Percentiles rank a stretch among this genome's conserved stretches.
Conservation (phyloP, 2,329 filamentous ascomycete species). For the Exserohilum turcica region DNA sequence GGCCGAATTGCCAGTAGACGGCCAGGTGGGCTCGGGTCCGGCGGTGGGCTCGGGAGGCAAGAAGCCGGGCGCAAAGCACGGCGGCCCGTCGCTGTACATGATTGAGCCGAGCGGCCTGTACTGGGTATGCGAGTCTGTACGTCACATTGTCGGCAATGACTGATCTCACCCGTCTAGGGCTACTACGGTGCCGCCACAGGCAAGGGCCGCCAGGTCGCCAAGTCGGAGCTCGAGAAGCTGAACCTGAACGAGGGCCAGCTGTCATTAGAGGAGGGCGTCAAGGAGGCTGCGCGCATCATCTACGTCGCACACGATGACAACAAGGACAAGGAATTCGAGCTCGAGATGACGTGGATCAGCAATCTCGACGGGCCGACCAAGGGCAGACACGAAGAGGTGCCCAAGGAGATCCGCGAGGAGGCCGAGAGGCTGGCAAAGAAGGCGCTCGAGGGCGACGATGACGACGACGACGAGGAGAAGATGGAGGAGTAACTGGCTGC, state of each 20-base stretch:
- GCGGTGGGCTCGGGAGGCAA: slow-evolving; percentile 82
- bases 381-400: slow-evolving; percentile 90
- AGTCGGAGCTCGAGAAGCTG: slow-evolving; percentile 97
- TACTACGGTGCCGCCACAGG: slow-evolving; percentile 98
- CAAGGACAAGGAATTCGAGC: slow-evolving; percentile 99
- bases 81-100: slow-evolving; percentile 96
- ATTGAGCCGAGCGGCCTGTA: slow-evolving; percentile 96
- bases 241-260: slow-evolving; percentile 79
- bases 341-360: slow-evolving; percentile 99
- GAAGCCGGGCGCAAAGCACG: slow-evolving; percentile 72
- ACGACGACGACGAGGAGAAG: slow-evolving; percentile 71
- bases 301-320: slow-evolving; percentile 98
- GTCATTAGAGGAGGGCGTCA: slow-evolving; percentile 84
- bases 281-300: slow-evolving; percentile 96
- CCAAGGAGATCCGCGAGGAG: slow-evolving; percentile 86
- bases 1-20: slow-evolving; percentile 82
- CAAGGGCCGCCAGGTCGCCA: slow-evolving; percentile 94
- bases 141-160: neutral
- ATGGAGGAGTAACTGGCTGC: slow-evolving; percentile 76
- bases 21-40: slow-evolving; percentile 84
- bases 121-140: slow-evolving; percentile 64
- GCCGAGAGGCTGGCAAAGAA: slow-evolving; percentile 92
- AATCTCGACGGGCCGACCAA: slow-evolving; percentile 82
- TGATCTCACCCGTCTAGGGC: slow-evolving; percentile 58
- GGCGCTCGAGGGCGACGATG: slow-evolving; percentile 83